Base-by-base conservation (phyloP, 164 flowering plant genomes). In the Vitis cinerea region DNA sequence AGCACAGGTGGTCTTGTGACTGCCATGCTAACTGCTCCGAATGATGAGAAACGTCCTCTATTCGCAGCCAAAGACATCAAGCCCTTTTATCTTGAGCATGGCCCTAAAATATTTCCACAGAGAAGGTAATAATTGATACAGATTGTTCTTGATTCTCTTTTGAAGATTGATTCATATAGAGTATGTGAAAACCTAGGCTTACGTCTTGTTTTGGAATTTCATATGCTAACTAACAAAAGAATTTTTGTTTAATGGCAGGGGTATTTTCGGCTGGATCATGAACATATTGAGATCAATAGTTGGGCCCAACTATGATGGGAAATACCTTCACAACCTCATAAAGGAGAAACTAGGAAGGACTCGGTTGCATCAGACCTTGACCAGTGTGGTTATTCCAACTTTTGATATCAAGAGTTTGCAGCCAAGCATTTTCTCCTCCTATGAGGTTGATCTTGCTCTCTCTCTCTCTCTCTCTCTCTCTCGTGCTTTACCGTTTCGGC, bases 291-390 rank as follows among this genome's bases (percentile, higher is more conserved):
- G 14, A 50, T 50, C 53, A 50, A 1, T 50, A 10, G 58, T 7
- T 31, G 44, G 44, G 44, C 44, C 8, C 44, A 31, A 31, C 0
- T 31, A 31, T 31, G 44, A 31, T 31, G 16, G 58, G 16, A 54
- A 54, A 54, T 54, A 54, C 19, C 58, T 54, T 14, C 58, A 15
- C n/a, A 16, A n/a, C 16, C 3, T 54, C 9, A n/a, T 54, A 14
- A 54, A 15, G 58, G 58, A n/a, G 19, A 54, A 54, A 16, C n/a
- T n/a, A 54, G 58, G 58, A 54, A 15, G 12, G 58, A 54, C 58
- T n/a, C 58, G 58, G 58, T 54, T 54, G 58, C 58, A 54, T n/a
- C 58, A 54, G 58, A 54, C 58, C n/a, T 14, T 54, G 16, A 54
- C 58, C 19, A 12, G 8, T 54, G 15, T 54, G 58, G 16, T 54